A percentile compares a stretch with the other conserved stretches of the same genome.
These are phyloP conservation scores for Naegleria fowleri DNA, from an alignment of 208 protist species.

Conservation along the genomic window DNA sequence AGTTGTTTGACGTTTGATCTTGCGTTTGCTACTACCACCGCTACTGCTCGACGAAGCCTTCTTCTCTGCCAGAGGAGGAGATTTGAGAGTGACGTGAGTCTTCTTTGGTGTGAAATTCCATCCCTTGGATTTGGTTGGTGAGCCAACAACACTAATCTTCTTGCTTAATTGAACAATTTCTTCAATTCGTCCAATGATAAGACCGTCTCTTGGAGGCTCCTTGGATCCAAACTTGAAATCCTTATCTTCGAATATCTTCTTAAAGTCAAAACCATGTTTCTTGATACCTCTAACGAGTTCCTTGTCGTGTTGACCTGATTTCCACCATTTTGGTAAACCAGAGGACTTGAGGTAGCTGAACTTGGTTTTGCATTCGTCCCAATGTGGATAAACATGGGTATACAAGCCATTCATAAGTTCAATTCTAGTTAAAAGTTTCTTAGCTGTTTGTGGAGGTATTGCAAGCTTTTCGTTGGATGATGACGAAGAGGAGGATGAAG, in stretches of 20 bases:
- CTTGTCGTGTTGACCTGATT: not conserved
- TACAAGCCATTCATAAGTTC: not conserved
- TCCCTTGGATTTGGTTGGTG: not conserved
- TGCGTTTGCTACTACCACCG: too few species aligned
- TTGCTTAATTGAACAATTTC: not conserved
- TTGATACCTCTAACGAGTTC: not conserved
- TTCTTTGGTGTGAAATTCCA: slow-evolving; percentile 27
- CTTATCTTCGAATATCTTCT: not conserved
- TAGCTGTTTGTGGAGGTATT: not conserved
- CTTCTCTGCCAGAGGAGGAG: not conserved
- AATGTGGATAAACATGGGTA: not conserved
- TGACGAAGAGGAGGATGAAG: not conserved
- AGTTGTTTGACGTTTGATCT: not conserved
- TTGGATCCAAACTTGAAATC: not conserved
- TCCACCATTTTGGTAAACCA: slow-evolving; percentile 24
- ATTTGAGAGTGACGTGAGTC: not conserved
- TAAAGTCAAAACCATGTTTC: slow-evolving; percentile 24
- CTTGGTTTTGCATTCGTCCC: not conserved
- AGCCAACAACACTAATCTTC: not conserved
- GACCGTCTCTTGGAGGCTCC: not conserved
- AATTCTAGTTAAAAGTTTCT: not conserved
- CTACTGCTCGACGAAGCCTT: not conserved
- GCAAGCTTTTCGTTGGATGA: not conserved
- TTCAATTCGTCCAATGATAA: not conserved
- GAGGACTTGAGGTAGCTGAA: not conserved